Conservation (phyloP, 805 yeast genomes). For the Cyberlindnera mycetangii region DNA sequence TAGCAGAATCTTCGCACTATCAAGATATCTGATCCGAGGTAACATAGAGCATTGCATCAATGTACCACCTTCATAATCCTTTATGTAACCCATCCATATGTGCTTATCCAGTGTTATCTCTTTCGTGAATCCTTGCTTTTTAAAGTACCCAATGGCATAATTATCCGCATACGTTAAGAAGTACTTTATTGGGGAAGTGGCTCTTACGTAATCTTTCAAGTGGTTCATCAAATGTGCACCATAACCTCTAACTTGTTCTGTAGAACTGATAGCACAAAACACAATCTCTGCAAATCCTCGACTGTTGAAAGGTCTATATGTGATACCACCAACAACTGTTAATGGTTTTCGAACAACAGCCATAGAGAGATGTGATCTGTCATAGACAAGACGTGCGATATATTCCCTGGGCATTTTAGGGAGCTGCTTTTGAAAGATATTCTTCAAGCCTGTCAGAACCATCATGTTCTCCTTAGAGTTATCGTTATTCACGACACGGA, state of each 20-base stretch:
- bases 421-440: slow-evolving; percentile 93
- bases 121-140: slow-evolving; percentile 96
- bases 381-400: slow-evolving; percentile 91
- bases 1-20: slow-evolving; percentile 78
- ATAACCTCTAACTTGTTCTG: slow-evolving; percentile 97
- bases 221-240: slow-evolving; percentile 99
- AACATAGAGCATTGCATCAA: slow-evolving; percentile 96
- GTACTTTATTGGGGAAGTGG: slow-evolving; percentile 80
- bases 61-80: slow-evolving; percentile 98
- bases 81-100: slow-evolving; percentile 97
- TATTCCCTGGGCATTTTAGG: slow-evolving; percentile 99
- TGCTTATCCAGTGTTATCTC: slow-evolving; percentile 83
- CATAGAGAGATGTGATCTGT: slow-evolving; percentile 89
- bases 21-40: slow-evolving; percentile 84
- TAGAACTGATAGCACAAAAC: slow-evolving; percentile 94
- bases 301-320: slow-evolving; percentile 89
- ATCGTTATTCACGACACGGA: slow-evolving; percentile 95
- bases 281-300: slow-evolving; percentile 97
- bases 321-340: slow-evolving; percentile 97
- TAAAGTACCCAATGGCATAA: slow-evolving; percentile 97
- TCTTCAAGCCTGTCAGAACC: slow-evolving; percentile 91
- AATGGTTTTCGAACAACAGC: slow-evolving; percentile 93
- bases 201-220: slow-evolving; percentile 88
- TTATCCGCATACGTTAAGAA: slow-evolving; percentile 97
- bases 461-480: slow-evolving; percentile 82